Base-by-base conservation (phyloP, 208 protist genomes). In the Vickermania spadyakhi region DNA sequence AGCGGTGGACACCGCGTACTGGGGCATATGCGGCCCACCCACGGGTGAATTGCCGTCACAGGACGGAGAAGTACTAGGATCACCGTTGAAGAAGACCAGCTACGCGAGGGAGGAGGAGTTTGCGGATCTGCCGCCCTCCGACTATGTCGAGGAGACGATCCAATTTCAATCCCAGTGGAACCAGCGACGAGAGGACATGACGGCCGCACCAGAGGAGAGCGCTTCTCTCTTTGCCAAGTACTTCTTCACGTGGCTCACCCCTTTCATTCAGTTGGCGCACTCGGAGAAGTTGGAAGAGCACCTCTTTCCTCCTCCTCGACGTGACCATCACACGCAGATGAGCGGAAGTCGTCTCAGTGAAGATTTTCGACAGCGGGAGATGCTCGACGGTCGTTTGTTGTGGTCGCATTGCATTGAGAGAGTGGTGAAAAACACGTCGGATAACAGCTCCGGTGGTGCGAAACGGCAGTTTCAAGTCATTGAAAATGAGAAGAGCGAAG, bases 231-330 rank as follows among this genome's bases (percentile, higher is more conserved):
- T 14, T 7, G 45, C 54, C 54, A 29, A 42, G 13, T 29, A 66
- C 3, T 53, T 22, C 25, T 74, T 64, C 54, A 57, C 69, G 13
- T 74, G 69, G 69, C 41, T 74, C 29, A 49, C 14, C 2, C 45
- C 52, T n/a, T 66, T 31, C 52, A 66, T 74, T 41, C 25, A 23
- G 22, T 31, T 56, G 18, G 69, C 69, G 1, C 31, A 23, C 27
- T 22, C 23, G 2, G 69, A 74, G 53, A 25, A 51, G 58, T 30
- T 74, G 28, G 31, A 27, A 23, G 62, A 66, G 63, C 60, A 59
- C 13, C 21, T 52, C 1, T 57, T 74, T 1, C 57, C 64, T 31
- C 14, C 26, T 3, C 42, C 58, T n/a, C 55, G 29, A 7, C 25
- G 55, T 7, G 55, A 29, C 28, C 55, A 59, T 28, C 25, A 28